Base-by-base conservation (phyloP, 805 yeast species). In the Kluyveromyces aestuarii region DNA sequence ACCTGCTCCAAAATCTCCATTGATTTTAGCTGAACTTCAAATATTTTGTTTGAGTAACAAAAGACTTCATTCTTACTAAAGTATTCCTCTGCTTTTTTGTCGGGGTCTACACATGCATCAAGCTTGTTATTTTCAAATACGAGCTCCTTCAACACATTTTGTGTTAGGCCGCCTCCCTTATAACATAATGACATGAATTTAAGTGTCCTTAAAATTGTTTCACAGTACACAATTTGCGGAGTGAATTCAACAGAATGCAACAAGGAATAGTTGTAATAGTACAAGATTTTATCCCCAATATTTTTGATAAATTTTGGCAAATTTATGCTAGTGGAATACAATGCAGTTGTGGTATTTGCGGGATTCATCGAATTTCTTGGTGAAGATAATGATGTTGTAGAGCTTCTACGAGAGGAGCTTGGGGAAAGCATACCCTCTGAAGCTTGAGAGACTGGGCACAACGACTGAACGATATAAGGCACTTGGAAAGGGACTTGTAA, bases 201-300 rank as follows among this genome's bases (percentile, higher is more conserved):
- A 19, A 82, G 67, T 46, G 74, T 76, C 50, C 96, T 72, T 33
- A 89, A 55, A 2, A 85, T 70, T 1, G 83, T 73, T 54, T 88
- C 96, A 40, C 84, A 79, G 53, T 80, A 85, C 0, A 89, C 89
- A 1, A 84, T 65, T 50, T 82, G 91, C 0, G 98, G 97, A 0
- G 84, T 90, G 54, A 77, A 78, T 54, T 91, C 96, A 48, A 81
- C 87, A 8, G 75, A 72, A 48, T 76, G 81, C 38, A 70, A 62
- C 6, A 78, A 70, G 37, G 91, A 81, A 38, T 68, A 55, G 48
- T 71, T 74, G 61, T 75, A 82, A 56, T 59, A 78, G 43, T 56
- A 69, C 7, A 75, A 48, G 4, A 70, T 61, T 49, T 71, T 73
- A 11, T 59, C 67, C 30, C 71, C 64, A 3, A 77, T 62, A 19